Percentiles rank a stretch among this genome's conserved stretches.
Evolutionary conservation across 768 basidiomycete species (phyloP).

Genomic region (Mycena sanguinolenta): DNA sequence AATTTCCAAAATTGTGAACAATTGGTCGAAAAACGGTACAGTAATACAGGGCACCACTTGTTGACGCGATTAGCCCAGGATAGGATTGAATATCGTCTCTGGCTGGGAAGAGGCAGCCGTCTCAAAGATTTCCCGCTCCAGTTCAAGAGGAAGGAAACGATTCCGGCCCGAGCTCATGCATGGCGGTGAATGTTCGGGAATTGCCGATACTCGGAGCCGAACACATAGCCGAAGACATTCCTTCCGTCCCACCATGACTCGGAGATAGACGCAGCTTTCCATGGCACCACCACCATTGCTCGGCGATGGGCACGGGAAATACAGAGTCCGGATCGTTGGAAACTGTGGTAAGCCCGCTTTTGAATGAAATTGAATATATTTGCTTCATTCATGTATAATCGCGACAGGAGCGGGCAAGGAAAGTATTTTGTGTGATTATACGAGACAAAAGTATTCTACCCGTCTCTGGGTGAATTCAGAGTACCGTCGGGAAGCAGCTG

Average conservation of each 20-base stretch:
- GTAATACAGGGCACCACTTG: too few relatives aligned
- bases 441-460: background rate
- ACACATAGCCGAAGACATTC: too few relatives aligned
- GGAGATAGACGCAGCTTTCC: constrained; percentile 11
- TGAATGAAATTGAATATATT: background rate
- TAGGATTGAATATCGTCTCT: too few relatives aligned
- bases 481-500: constrained; percentile 54
- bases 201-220: background rate
- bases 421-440: constrained; percentile 28
- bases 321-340: constrained; percentile 62
- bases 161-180: too few relatives aligned
- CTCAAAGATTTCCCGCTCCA: too few relatives aligned
- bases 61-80: too few relatives aligned
- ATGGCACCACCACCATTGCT: constrained; percentile 47
- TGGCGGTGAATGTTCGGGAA: too few relatives aligned
- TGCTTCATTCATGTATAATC: constrained; percentile 1
- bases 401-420: constrained; percentile 56
- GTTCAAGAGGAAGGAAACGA: too few relatives aligned
- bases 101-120: too few relatives aligned
- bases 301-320: constrained; percentile 61
- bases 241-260: too few relatives aligned
- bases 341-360: constrained; percentile 60
- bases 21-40: too few relatives aligned
- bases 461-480: constrained; percentile 39
- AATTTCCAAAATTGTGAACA: too few relatives aligned